A percentile compares a stretch with the other conserved stretches of the same genome.
These are phyloP conservation scores for Globisporangium abappressorium DNA, from an alignment of 352 stramenopile genomes.

Conservation along the genomic window DNA sequence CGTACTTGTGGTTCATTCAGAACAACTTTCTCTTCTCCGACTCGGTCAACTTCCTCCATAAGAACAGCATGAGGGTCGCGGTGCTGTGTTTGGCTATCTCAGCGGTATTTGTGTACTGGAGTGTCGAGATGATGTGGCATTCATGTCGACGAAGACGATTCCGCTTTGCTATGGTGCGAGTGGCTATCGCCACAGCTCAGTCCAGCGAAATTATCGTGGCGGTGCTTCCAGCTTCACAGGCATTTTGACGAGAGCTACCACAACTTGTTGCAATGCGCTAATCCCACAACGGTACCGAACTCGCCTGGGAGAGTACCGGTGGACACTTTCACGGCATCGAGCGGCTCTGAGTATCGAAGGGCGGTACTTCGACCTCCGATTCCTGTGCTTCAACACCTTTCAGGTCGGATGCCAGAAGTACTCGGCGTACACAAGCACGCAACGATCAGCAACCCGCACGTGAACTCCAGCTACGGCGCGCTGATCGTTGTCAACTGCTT, in stretches of 20 bases:
- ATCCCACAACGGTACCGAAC: neutral
- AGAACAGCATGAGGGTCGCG: neutral
- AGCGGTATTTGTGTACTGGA: neutral
- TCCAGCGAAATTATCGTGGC: neutral
- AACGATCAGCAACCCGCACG: conserved; percentile 2
- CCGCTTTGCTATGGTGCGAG: neutral
- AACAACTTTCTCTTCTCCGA: conserved; percentile 2
- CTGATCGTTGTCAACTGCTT: conserved; percentile 6
- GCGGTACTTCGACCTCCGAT: neutral
- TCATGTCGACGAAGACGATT: neutral
- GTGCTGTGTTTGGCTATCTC: neutral
- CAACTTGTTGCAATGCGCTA: neutral
- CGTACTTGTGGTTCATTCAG: neutral
- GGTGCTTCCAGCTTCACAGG: neutral
- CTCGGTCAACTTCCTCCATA: neutral
- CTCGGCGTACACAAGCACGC: neutral
- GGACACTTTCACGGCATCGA: neutral
- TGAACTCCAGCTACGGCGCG: neutral
- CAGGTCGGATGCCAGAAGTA: neutral
- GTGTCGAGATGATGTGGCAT: neutral
- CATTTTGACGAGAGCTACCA: neutral
- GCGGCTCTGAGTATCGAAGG: neutral
- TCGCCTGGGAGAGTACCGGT: neutral
- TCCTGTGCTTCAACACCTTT: neutral
- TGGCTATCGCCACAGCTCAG: neutral